Evolutionary conservation across 1,284 basidiomycete genomes (phyloP).

Genomic region (Sporisorium iseilematis-ciliati): DNA sequence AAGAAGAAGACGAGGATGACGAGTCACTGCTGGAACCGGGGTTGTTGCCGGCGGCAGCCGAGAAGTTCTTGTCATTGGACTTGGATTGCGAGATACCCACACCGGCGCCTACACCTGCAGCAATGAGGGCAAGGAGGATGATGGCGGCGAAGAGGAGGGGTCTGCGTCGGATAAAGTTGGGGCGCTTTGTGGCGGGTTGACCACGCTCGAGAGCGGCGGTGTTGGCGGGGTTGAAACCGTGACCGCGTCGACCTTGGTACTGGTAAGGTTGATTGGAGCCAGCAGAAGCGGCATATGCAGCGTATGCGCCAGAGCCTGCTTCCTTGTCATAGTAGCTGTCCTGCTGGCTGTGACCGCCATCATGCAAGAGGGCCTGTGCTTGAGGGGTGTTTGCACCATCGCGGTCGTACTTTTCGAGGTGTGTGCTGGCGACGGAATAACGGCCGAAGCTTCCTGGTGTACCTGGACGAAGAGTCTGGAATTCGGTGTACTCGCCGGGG

Average conservation of each 20-base stretch:
- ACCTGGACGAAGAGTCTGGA: slow-evolving; percentile 44
- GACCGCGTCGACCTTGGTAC: slow-evolving; percentile 40
- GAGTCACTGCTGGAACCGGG: slow-evolving; percentile 14
- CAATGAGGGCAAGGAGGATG: slow-evolving; percentile 44
- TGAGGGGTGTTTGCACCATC: slow-evolving; percentile 26
- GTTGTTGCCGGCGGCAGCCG: slow-evolving; percentile 10
- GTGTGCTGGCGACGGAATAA: slow-evolving; percentile 35
- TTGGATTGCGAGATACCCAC: slow-evolving; percentile 37
- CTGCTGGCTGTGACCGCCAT: slow-evolving; percentile 11
- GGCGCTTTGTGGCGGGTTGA: slow-evolving; percentile 15
- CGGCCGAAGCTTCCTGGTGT: slow-evolving; percentile 41
- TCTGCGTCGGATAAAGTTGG: slow-evolving; percentile 35
- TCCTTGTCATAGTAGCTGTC: slow-evolving; percentile 55
- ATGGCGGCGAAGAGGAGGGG: slow-evolving; percentile 41
- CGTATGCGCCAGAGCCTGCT: slow-evolving; percentile 22
- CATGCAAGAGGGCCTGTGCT: slow-evolving; percentile 28
- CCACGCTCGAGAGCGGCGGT: slow-evolving; percentile 28
- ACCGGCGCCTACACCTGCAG: slow-evolving; percentile 50
- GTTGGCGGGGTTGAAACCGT: slow-evolving; percentile 42
- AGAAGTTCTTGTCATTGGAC: slow-evolving; percentile 43
- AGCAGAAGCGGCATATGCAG: slow-evolving; percentile 18
- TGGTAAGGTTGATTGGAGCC: slow-evolving; percentile 8
- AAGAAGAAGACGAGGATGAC: slow-evolving; percentile 6
- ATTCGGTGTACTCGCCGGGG: slow-evolving; percentile 45
- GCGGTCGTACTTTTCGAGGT: slow-evolving; percentile 41